Evolutionary conservation across 2,329 filamentous ascomycete species (phyloP).

Genomic region (Xylaria sp.): DNA sequence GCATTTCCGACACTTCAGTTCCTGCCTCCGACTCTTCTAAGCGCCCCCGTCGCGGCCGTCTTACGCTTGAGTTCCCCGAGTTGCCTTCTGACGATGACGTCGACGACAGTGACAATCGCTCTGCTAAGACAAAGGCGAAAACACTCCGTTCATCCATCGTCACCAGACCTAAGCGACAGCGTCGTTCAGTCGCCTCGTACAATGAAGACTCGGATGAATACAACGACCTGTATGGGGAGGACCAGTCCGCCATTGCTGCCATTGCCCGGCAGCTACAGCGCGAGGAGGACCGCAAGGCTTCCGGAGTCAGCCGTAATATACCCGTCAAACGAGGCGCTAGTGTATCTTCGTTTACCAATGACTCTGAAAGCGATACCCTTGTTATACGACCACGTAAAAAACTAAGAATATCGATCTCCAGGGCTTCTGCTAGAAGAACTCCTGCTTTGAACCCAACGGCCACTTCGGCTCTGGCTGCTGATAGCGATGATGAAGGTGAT

Average conservation of each 20-base stretch:
- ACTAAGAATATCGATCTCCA: constrained; percentile 33
- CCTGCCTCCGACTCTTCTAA: constrained; percentile 28
- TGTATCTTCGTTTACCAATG: not conserved
- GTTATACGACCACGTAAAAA: constrained; percentile 12
- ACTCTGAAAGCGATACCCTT: constrained; percentile 4
- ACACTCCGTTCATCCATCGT: constrained; percentile 29
- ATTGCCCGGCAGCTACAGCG: constrained; percentile 33
- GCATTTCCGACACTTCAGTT: not conserved
- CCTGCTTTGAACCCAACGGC: not conserved
- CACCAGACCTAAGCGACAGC: constrained; percentile 36
- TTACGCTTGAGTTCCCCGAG: constrained; percentile 52
- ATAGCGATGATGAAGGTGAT: constrained; percentile 6
- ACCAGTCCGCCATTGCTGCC: constrained; percentile 37
- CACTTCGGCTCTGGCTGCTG: not conserved
- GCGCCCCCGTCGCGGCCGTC: constrained; percentile 35
- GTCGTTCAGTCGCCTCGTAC: constrained; percentile 42
- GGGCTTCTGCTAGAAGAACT: not conserved
- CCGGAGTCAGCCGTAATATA: not conserved
- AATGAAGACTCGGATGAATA: constrained; percentile 51
- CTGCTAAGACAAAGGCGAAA: constrained; percentile 54
- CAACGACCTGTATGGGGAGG: constrained; percentile 45
- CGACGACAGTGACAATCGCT: constrained; percentile 21
- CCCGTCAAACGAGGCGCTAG: constrained; percentile 14
- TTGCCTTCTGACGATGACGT: constrained; percentile 38
- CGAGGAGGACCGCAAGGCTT: constrained; percentile 33